Evolutionary conservation across 805 yeast species (phyloP), one percentile per base, ranked within the genome.

Genomic region (Pachysolen tannophilus): DNA sequence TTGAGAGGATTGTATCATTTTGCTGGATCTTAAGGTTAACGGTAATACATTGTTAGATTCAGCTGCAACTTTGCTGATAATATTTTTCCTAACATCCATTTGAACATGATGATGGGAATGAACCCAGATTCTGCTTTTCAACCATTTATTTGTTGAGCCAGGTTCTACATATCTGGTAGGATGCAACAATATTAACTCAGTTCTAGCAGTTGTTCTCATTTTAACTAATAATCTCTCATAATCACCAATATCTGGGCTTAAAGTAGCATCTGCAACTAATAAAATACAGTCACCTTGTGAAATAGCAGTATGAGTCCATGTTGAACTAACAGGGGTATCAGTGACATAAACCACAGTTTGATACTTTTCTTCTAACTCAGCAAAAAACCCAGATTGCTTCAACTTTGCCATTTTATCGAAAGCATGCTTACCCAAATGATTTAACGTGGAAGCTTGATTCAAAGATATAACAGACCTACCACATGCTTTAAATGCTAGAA

Each of bases 271-370:
- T 0, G 97, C 97, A 11, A 92, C 56, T 13, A 92, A 61, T 21
- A 92, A 61, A n/a, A 90, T 76, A 61, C 97, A 88, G 56, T 90
- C 97, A 13, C 95, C 97, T 55, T 90, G 97, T 7, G 88, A 77
- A 27, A 90, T 82, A 55, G 97, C 92, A 0, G 96, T 85, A 7
- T 75, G 69, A 0, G 96, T 85, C 98, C 98, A 90, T 14, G 78
- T 69, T 0, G 96, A 82, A 44, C 76, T 77, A 2, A 82, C 75
- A 1, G 82, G 69, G 0, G 96, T 78, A 48, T 92, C 97, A 18
- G 92, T 88, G 9, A 90, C 77, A 50, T 90, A 92, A 2, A 90
- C 75, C 4, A 92, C 82, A n/a, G 86, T 81, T 45, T 90, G 85
- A 53, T 79, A 84, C 42, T 75, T 71, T 48, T 88, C 97, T 62